Conservation (phyloP, 352 stramenopile genomes). For the Phytophthora pseudosyringae region DNA sequence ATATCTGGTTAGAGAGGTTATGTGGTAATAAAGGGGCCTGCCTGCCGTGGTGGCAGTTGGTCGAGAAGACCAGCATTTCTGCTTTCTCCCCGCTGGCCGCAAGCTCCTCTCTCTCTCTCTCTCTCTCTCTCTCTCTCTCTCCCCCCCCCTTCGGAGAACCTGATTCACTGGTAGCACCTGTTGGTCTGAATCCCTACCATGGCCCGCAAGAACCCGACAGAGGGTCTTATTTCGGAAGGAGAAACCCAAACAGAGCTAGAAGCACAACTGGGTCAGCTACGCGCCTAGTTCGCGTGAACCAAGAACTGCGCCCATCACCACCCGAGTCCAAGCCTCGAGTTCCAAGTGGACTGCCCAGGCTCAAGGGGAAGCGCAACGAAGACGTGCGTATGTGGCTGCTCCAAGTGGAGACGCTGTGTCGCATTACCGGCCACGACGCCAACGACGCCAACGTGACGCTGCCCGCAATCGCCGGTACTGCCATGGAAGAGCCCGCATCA, state of each 20-base stretch:
- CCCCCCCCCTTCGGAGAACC: not conserved
- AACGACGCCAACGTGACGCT: slow-evolving; percentile 11
- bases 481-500: slow-evolving; percentile 22
- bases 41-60: not conserved
- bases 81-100: not conserved
- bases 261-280: slow-evolving; percentile 6
- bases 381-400: slow-evolving; percentile 28
- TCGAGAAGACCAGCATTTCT: slow-evolving; percentile 1
- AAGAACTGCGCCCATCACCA: not conserved
- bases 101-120: not conserved
- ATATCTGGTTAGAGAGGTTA: not conserved
- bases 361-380: slow-evolving; percentile 17
- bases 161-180: slow-evolving; percentile 25
- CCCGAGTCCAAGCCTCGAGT: slow-evolving; percentile 8
- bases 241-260: slow-evolving; percentile 2
- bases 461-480: slow-evolving; percentile 7
- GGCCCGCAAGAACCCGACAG: not conserved
- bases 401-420: slow-evolving; percentile 24
- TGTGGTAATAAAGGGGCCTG: not conserved
- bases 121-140: not conserved
- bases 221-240: not conserved
- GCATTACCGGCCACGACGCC: slow-evolving; percentile 16
- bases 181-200: slow-evolving; percentile 17
- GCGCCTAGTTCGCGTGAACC: not conserved
- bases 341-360: slow-evolving; percentile 12